Base-by-base conservation (phyloP, 495 filamentous ascomycete genomes). In the Xylaria sp. region DNA sequence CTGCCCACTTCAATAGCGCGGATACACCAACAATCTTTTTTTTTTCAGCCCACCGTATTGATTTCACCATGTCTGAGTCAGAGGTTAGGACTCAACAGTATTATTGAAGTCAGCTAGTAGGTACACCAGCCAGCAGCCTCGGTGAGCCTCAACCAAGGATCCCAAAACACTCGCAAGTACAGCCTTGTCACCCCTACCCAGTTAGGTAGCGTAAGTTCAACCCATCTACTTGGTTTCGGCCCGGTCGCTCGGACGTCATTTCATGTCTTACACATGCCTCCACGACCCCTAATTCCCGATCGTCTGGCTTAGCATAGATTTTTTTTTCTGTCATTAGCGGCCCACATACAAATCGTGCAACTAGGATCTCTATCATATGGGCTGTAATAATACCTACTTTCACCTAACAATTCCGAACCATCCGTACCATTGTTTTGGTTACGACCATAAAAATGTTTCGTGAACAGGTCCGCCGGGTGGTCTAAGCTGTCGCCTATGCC, bases 201-300 rank as follows among this genome's bases (percentile, higher is more conserved):
- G n/a, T 9, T 41, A 19, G 4, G 53, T n/a, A 58, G 31, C 21
- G 26, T 29, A 17, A 14, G 40, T 35, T 43, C 31, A 17, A 55
- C 19, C 44, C 5, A 21, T 12, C 31, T 11, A 66, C 35, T 17
- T 41, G 21, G 5, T 24, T 26, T 62, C 59, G 48, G 14, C 12
- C 33, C 64, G 29, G 3, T 66, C 43, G 43, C 62, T 66, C 62
- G 44, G 62, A 66, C 62, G 26, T 52, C 62, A 52, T 50, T 26
- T 52, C 62, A 66, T 15, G 40, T 66, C 44, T 37, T 40, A 44
- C 62, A 24, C 41, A 43, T 63, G 21, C 24, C 61, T 31, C 19
- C 46, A 33, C 46, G 11, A 9, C 35, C 44, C 63, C 29, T 37
- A 55, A 41, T 67, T 67, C 64, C 48, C 64, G 35, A 55, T 21